phyloP scores from a whole-genome alignment of 1,284 basidiomycete genomes.

The Gomphus sp. region DNA sequence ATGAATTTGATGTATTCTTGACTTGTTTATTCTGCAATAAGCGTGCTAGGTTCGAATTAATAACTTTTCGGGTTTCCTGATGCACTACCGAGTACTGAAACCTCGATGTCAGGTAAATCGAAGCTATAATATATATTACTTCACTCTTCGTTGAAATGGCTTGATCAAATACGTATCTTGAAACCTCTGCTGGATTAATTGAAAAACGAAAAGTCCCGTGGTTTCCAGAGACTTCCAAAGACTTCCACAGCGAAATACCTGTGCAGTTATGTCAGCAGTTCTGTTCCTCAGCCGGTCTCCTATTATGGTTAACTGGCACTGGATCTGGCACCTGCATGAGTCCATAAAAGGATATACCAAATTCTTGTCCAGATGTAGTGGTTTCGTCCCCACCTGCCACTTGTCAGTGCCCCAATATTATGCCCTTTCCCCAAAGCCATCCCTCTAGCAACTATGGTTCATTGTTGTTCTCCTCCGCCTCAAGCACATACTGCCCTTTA shows the following conservation, averaged over 20 bases:
- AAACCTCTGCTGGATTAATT: no score
- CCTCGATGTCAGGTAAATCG: no score
- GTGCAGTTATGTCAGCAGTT: not conserved
- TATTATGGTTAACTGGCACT: not conserved
- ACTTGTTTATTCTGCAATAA: no score
- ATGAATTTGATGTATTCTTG: no score
- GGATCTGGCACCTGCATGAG: not conserved
- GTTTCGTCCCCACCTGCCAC: not conserved
- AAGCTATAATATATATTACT: no score
- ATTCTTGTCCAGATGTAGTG: not conserved
- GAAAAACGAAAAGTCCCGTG: not conserved
- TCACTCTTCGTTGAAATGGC: no score
- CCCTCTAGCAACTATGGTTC: not conserved
- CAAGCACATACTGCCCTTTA: not conserved
- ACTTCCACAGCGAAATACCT: not conserved
- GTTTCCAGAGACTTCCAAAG: not conserved
- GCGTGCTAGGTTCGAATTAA: no score
- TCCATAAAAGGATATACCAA: not conserved
- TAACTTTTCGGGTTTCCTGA: no score
- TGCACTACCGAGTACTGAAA: no score
- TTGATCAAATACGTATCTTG: no score
- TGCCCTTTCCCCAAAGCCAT: not conserved
- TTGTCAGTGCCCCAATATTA: not conserved
- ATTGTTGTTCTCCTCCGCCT: not conserved
- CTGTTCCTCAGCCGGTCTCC: not conserved